Evolutionary conservation across 148 eudicot genomes (phyloP), one percentile per base, ranked within the genome.

Genomic region (Silene uniflora): DNA sequence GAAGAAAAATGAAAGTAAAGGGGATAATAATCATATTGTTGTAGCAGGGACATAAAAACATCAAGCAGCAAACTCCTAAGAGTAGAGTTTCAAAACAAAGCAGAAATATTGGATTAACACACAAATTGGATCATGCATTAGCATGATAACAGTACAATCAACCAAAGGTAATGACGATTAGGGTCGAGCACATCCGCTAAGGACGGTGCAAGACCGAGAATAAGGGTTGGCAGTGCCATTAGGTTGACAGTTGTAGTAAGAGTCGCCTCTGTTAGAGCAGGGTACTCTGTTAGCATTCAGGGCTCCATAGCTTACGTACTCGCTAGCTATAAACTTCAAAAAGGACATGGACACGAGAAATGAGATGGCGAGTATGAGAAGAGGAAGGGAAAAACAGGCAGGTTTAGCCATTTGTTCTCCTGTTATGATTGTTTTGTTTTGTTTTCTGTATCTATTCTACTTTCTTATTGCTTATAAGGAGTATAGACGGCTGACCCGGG

Each of bases 211-310:
- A 3, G 32, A 6, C 27, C 67, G 32, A 3, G 3, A 0, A 62
- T 62, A 62, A 23, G 32, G 12, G 67, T 62, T 62, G 5, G 67
- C 67, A 23, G 35, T 3, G 14, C 11, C 67, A 25, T 25, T 12
- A 10, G 67, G 67, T 25, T 62, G 14, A 62, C 67, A 62, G 67
- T 25, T 62, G 16, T 62, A 62, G 67, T 62, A 62, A 23, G 67
- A 62, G 32, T 10, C 17, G 39, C 67, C 67, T 3, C 39, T 10
- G 0, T 23, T 4, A 23, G 67, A 62, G 7, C 67, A 62, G 67
- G 12, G 12, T 12, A 62, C 67, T 13, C 67, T 62, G 67, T 62
- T 62, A 23, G 67, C 67, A 24, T 62, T 13, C 67, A 62, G 23
- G 16, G 35, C 67, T 6, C 3, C 67, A 13, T 21, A 21, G 17